Evolutionary conservation across 2,329 filamentous ascomycete species (phyloP).

Genomic region (Fusarium liriodendri): DNA sequence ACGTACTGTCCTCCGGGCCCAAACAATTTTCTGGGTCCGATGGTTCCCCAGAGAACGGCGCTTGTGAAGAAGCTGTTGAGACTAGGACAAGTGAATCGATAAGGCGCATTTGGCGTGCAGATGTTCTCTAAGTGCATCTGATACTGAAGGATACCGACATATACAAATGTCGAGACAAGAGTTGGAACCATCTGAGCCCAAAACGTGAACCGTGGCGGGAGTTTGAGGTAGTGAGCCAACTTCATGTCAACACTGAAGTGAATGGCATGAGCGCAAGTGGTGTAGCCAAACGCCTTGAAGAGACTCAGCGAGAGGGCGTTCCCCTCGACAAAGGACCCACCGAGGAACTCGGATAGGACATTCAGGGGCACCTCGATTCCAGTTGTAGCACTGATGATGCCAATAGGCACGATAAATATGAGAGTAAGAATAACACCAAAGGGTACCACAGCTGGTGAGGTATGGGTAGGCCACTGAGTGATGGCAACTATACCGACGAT

Average conservation of each 20-base stretch:
- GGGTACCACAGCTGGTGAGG: slow-evolving; percentile 55
- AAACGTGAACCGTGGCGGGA: slow-evolving; percentile 51
- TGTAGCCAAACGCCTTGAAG: slow-evolving; percentile 57
- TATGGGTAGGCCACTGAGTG: slow-evolving; percentile 56
- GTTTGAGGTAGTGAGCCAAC: slow-evolving; percentile 59
- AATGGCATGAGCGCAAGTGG: slow-evolving; percentile 50
- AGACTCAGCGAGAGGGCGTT: slow-evolving; percentile 60
- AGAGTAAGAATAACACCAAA: slow-evolving; percentile 55
- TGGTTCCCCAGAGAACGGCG: slow-evolving; percentile 55
- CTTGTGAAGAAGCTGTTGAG: slow-evolving; percentile 54
- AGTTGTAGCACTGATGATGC: slow-evolving; percentile 58
- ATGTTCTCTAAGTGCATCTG: slow-evolving; percentile 51
- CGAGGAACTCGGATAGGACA: slow-evolving; percentile 61
- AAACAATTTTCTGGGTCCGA: slow-evolving; percentile 53
- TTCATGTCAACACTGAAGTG: slow-evolving; percentile 51
- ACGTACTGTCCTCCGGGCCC: slow-evolving; percentile 51
- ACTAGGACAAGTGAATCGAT: slow-evolving; percentile 52
- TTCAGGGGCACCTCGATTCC: slow-evolving; percentile 56
- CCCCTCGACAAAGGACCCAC: slow-evolving; percentile 55
- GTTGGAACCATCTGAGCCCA: slow-evolving; percentile 50
- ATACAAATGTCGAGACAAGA: slow-evolving; percentile 49
- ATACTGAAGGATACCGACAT: slow-evolving; percentile 51
- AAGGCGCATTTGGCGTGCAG: slow-evolving; percentile 51
- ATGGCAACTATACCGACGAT: slow-evolving; percentile 51
- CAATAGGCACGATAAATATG: slow-evolving; percentile 57